Evolutionary conservation across 352 stramenopile species (phyloP), one percentile per base, ranked within the genome.

Genomic region (Phytophthora syringae): DNA sequence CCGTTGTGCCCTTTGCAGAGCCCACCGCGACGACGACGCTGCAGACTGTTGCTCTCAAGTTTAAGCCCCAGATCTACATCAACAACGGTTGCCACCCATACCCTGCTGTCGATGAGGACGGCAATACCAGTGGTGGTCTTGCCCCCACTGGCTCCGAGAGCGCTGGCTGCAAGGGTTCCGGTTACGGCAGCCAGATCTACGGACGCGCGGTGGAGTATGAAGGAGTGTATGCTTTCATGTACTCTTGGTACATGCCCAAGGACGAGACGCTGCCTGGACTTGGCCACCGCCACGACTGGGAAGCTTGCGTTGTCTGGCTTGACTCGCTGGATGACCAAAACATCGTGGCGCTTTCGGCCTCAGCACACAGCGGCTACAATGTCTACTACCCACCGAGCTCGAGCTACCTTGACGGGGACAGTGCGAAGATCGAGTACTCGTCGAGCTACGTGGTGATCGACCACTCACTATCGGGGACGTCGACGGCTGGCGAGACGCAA

Each of bases 211-310:
- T 47, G 16, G 48, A 18, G 50, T 65, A 71, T 51, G 40, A 77
- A 6, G 64, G 60, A 28, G 36, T 59, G 11, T 74, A 56, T 28
- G 65, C 52, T 7, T 27, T 74, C 67, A 74, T 74, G 65, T 74
- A 74, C 72, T 71, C 67, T 24, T 80, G 72, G 72, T 80, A 80
- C 60, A 70, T 82, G 53, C 70, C 71, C 42, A 82, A 82, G 63
- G 74, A 82, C 59, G 72, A 64, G 63, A 52, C 42, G 59, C 61
- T 27, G 50, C n/a, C 66, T 5, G 50, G 49, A 1, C 40, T 76
- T 4, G 72, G 72, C 10, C 67, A 80, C 52, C 72, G 72, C 48
- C 72, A 80, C 53, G 67, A 80, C 47, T 80, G 67, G 67, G 72
- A 77, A 50, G 60, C 77, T 52, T 52, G 75, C 12, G 57, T 80